These are phyloP conservation scores for Cyberlindnera xylosilytica DNA, from an alignment of 805 yeast species.

Conservation along the genomic window DNA sequence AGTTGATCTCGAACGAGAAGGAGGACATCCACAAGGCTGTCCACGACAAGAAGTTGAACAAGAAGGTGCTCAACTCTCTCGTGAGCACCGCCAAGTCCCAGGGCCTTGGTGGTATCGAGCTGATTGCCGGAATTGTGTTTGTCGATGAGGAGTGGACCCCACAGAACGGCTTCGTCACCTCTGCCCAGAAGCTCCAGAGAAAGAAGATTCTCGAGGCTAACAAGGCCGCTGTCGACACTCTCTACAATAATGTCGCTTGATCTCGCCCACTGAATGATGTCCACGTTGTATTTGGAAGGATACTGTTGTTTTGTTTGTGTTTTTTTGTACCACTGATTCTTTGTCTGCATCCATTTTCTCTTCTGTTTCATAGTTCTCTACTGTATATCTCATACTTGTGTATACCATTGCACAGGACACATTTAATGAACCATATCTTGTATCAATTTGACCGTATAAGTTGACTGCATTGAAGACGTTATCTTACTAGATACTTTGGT, in stretches of 20 bases:
- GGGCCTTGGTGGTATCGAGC: slow-evolving; percentile 83
- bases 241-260: slow-evolving; percentile 38
- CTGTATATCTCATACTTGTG: no score
- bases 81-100: slow-evolving; percentile 73
- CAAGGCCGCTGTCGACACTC: slow-evolving; percentile 60
- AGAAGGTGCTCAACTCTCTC: slow-evolving; percentile 55
- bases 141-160: slow-evolving; percentile 97
- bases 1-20: slow-evolving; percentile 41
- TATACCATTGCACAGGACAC: no score
- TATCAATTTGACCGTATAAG: no score
- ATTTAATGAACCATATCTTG: no score
- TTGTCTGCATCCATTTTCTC: background rate
- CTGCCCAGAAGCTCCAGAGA: slow-evolving; percentile 96
- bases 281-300: no score
- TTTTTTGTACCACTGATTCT: background rate
- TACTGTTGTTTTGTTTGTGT: background rate
- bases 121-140: slow-evolving; percentile 73
- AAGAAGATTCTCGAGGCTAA: slow-evolving; percentile 76
- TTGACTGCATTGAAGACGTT: no score
- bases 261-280: background rate
- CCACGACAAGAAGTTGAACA: slow-evolving; percentile 52
- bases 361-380: background rate
- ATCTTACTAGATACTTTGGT: no score
- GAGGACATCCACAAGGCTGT: slow-evolving; percentile 48
- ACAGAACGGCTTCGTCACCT: slow-evolving; percentile 86